A percentile compares a stretch with the other conserved stretches of the same genome.
These are phyloP conservation scores for Coelastrella sp. DNA, from an alignment of 139 green algal genomes.

Conservation along the genomic window DNA sequence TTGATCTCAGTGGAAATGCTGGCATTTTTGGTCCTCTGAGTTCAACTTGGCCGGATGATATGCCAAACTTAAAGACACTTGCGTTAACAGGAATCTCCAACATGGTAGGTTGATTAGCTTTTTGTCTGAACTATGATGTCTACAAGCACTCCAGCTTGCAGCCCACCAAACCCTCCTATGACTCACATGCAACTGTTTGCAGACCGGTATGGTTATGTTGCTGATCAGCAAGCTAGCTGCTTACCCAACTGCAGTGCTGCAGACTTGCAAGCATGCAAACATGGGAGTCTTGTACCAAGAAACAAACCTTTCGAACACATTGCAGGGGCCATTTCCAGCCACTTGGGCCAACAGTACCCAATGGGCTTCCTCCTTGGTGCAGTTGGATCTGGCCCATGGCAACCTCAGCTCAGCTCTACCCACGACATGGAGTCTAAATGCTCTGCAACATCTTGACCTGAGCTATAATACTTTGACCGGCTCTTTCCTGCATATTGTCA, in stretches of 20 bases:
- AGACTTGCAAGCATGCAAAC: too few species aligned
- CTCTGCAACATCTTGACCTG: too few species aligned
- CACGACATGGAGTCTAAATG: background rate
- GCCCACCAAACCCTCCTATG: too few species aligned
- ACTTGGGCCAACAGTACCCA: background rate
- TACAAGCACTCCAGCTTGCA: background rate
- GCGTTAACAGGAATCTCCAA: background rate
- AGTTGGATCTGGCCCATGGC: background rate
- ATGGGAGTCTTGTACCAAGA: too few species aligned
- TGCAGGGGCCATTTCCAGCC: background rate
- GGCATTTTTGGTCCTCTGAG: background rate
- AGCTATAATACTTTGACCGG: too few species aligned
- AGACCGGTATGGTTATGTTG: too few species aligned
- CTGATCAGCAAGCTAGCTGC: too few species aligned
- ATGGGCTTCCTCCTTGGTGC: background rate
- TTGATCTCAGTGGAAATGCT: conserved; percentile 17
- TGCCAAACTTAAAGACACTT: background rate
- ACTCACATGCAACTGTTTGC: too few species aligned
- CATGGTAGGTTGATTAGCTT: background rate
- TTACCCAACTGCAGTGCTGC: too few species aligned
- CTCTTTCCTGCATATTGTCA: too few species aligned
- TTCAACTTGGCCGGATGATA: background rate
- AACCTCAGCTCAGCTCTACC: background rate
- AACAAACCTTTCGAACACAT: background rate
- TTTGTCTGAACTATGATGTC: background rate